Evolutionary conservation across 805 yeast genomes (phyloP), one percentile per base, ranked within the genome.

Genomic region (Hanseniaspora taiwanica): DNA sequence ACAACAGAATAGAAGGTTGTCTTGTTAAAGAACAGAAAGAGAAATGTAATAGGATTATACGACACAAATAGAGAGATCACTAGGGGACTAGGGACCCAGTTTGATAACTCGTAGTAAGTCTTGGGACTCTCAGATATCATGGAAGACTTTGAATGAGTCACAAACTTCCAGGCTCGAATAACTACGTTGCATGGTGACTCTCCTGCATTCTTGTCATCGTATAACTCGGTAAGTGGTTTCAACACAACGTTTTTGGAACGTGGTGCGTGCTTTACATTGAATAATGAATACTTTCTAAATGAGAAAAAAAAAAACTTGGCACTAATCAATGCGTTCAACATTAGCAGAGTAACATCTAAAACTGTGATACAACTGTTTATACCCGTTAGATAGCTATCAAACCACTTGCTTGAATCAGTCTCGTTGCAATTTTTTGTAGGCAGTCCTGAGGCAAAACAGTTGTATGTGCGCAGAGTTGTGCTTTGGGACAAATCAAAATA

Each of bases 1-100:
- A 68, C 21, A 2, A 61, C 37, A 14, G 69, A 53, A 12, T 55
- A 54, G 54, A 69, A 58, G 1, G 67, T 50, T 2, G 63, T 64
- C 1, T 63, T 57, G 1, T 63, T 47, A 18, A 60, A 44, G 45
- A 64, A 58, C 40, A 74, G 56, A n/a, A 70, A 57, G 2, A 66
- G 40, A 7, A 73, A 46, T 37, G 67, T 69, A 8, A 75, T 52
- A 0, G 93, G 91, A 6, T 83, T 76, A 46, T 75, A 76, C 1
- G 72, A 56, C 2, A 72, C 62, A 21, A 72, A 65, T 2, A 80
- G 48, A 37, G 63, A 58, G 5, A 79, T 60, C 24, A 66, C 66
- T 52, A 78, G 76, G 46, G 64, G 64, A 0, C 79, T 68, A 0
- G 89, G 89, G 34, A 65, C 63, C 93, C 93, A 81, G 38, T 79